These are phyloP conservation scores for Solanum infundibuliforme DNA, from an alignment of 257 asterid species.

Conservation along the genomic window DNA sequence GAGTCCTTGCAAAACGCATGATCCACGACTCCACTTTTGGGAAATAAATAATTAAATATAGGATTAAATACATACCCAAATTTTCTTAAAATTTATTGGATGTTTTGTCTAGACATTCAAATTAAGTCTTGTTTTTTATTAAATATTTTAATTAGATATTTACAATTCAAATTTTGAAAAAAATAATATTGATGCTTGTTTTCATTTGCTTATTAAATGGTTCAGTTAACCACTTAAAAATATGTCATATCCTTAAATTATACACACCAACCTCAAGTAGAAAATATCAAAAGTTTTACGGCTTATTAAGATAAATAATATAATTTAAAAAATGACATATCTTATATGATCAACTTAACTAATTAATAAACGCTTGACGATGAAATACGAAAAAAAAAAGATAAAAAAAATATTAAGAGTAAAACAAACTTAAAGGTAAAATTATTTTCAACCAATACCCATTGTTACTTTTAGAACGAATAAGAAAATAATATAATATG, in stretches of 20 bases:
- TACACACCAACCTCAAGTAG: not conserved
- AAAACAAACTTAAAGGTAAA: not conserved
- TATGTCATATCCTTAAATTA: not conserved
- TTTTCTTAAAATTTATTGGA: not conserved
- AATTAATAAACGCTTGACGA: not conserved
- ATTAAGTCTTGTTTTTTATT: not conserved
- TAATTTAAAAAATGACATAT: not conserved
- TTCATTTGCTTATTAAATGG: not conserved
- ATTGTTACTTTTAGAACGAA: not conserved
- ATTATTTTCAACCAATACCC: not conserved
- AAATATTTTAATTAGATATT: not conserved
- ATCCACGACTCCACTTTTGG: not conserved
- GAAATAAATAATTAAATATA: not conserved
- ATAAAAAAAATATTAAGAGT: not conserved
- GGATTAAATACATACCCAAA: not conserved
- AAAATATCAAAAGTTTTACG: fast-evolving
- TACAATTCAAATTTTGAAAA: not conserved
- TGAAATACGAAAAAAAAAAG: fast-evolving
- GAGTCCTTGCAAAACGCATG: not conserved
- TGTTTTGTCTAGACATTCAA: not conserved
- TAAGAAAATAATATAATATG: not conserved
- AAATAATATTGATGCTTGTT: not conserved
- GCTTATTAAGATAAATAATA: not conserved
- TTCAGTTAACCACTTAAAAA: not conserved
- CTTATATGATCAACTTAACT: not conserved